Base-by-base conservation (phyloP, 2,329 filamentous ascomycete species). In the Apiospora phragmitis region DNA sequence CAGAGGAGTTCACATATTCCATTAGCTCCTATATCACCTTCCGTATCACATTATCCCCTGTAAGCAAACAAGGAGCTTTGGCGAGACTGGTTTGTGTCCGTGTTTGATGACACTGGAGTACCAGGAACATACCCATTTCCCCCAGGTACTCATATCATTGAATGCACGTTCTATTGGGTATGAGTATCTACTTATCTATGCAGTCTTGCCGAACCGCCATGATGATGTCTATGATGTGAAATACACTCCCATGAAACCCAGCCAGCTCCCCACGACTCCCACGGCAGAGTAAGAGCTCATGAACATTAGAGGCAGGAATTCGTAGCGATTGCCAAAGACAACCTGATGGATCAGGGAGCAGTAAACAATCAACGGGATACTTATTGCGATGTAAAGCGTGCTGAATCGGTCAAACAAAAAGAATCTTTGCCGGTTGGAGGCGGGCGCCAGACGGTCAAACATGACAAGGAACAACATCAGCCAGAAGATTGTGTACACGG, bases 251-350 rank as follows among this genome's bases (percentile, higher is more conserved):
- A 95, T 90, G 80, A 97, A 98, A 12, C 96, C 95, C 51, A 98
- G 77, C 95, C 95, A 98, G 82, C 96, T 98, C 3, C 94, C 94
- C 24, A 98, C 90, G 0, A 98, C 95, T n/a, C 96, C 96, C 71
- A 98, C 85, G 5, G 96, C 96, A 43, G 93, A 94, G 81, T 98
- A 99, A 16, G 93, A 93, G 84, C 95, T 98, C 75, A 92, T 98
- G 79, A 98, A 96, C 95, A 99, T 98, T 76, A 98, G 84, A 35
- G 96, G 96, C 69, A 99, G 82, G 81, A 98, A 99, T 82, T 98
- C 94, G 76, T 93, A 94, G 73, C 85, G 89, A 77, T 90, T 88
- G 0, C 94, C 94, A 83, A 97, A 98, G 5, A 97, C 83, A n/a
- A 95, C 80, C 66, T 90, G 88, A 80, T 99, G 96, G 9, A 96